Evolutionary conservation across 169 alveolate species (phyloP).

Genomic region (Cryptosporidium parvum): DNA sequence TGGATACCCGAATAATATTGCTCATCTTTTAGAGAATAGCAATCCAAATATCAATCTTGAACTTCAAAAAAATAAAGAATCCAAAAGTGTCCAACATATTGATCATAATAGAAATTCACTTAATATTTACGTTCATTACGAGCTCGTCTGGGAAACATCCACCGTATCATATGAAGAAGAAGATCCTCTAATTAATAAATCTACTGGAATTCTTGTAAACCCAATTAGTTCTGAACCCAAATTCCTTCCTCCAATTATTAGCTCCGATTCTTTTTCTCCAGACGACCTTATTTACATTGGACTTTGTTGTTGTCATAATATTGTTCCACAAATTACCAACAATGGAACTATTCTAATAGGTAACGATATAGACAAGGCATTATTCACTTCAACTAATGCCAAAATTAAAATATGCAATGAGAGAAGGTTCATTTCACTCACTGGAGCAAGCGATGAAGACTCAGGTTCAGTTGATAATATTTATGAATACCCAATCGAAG

Average conservation of each 20-base stretch:
- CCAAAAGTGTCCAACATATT: neutral
- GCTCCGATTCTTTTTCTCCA: neutral
- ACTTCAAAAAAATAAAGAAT: neutral
- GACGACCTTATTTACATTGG: slow-evolving; percentile 40
- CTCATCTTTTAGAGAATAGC: neutral
- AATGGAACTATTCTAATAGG: slow-evolving; percentile 12
- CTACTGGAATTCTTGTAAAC: neutral
- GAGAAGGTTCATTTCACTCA: slow-evolving; percentile 38
- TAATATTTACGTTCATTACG: slow-evolving; percentile 23
- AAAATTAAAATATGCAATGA: slow-evolving; percentile 40
- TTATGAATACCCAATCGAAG: slow-evolving; percentile 48
- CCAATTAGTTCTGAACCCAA: neutral
- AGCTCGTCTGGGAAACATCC: slow-evolving; percentile 42
- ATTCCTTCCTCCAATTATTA: slow-evolving; percentile 29
- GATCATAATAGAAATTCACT: slow-evolving; percentile 20
- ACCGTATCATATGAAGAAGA: slow-evolving; percentile 69
- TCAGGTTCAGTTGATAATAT: slow-evolving; percentile 1
- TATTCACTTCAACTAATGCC: slow-evolving; percentile 37
- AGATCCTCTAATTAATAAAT: slow-evolving; percentile 42
- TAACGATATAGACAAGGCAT: slow-evolving; percentile 62
- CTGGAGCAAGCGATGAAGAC: neutral
- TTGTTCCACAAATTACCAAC: slow-evolving; percentile 9
- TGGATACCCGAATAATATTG: neutral
- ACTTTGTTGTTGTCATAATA: slow-evolving; percentile 34
- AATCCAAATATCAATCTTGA: neutral